Base-by-base conservation (phyloP, 345 rosid species). In the Brassica rapa region DNA sequence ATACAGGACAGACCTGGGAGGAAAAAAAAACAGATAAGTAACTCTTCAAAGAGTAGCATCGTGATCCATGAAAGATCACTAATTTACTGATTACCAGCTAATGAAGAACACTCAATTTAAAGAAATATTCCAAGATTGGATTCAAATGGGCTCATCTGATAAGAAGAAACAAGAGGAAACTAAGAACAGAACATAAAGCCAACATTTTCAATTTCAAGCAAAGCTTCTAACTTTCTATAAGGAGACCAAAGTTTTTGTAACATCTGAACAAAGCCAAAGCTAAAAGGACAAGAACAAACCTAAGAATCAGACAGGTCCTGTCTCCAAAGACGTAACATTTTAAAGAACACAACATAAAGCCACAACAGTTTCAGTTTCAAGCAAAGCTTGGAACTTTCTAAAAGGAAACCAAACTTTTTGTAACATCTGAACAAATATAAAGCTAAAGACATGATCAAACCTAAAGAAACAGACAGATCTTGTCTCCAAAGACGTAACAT, bases 1-100 rank as follows among this genome's bases (percentile, higher is more conserved):
- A 93, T 43, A 91, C 90, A 32, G 93, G 98, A 71, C 94, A 91
- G 0, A 87, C 89, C 98, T 89, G 89, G 19, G 19, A 19, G 19
- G 19, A 19, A 19, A 19, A 19, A 19, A 19, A 21, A 23, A 21
- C 66, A 41, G 71, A 51, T 5, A 8, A 10, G 41, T 61, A 70
- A 21, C 70, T 49, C 56, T 3, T 62, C 8, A n/a, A 49, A 49
- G 0, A 5, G 21, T 49, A 49, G 2, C 19, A 49, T 51, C 56
- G 15, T 0, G 56, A 78, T 79, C 82, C 82, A 72, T 49, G 43
- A 73, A 78, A 65, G 77, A 78, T 56, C 62, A 73, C 82, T 79
- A 33, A 24, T 60, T 60, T 66, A 73, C 69, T 12, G 35, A 79
- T 56, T 73, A 73, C 15, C 62, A 25, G 29, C 70, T 29, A 73